Evolutionary conservation across 805 yeast genomes (phyloP), one percentile per base, ranked within the genome.

Genomic region (Sugiyamaella chiloensis): DNA sequence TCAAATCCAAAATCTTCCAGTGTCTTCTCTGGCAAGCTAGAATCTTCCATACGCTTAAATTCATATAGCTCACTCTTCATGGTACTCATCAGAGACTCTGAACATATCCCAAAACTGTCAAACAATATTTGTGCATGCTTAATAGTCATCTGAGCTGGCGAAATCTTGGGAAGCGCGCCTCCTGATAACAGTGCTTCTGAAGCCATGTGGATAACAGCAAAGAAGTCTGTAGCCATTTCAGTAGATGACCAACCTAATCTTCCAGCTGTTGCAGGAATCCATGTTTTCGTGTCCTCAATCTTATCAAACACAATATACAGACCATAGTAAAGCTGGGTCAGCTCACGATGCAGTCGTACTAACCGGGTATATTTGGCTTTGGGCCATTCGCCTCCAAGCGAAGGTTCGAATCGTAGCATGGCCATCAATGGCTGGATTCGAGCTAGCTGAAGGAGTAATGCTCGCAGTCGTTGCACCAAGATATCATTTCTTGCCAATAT

Each of bases 321-420:
- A 30, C 60, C 47, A 29, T 60, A 53, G 21, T 54, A 55, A 23
- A 66, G 40, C 46, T 57, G 53, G 4, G 59, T 39, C 11, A 63
- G 9, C 32, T 66, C 68, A 4, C 46, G 46, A 5, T 52, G 50
- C 6, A 59, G 52, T 8, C 52, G 46, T 20, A 62, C 49, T 32
- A 66, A 53, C 30, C 63, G 50, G 39, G 49, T 47, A 48, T 66
- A 66, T 23, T 61, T 55, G 4, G 59, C 54, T 4, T 54, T 50
- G 3, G 70, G 70, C 59, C 67, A 66, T 3, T 51, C 45, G 4
- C 70, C 70, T 1, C 57, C 51, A 23, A 66, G 35, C 2, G 65
- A 60, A 0, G 70, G 70, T 53, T 66, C 70, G 43, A 51, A 66
- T 19, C 57, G 50, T n/a, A 63, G 46, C 14, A 60, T 42, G 6